Evolutionary conservation across 352 stramenopile genomes (phyloP).

Genomic region (Phytopythium montanum): DNA sequence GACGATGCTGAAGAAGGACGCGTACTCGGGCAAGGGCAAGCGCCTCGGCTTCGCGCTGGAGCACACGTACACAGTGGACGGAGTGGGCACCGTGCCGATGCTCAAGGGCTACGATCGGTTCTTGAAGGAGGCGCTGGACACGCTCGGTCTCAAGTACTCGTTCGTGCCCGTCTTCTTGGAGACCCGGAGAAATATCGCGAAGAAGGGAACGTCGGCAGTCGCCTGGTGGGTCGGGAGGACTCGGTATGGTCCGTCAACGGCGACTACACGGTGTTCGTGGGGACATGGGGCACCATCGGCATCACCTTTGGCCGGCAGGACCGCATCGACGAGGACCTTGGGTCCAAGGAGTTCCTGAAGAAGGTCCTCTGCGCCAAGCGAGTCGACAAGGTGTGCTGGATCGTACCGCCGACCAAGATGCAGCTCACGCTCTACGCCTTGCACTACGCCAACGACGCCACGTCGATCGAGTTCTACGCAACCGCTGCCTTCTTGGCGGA

Average conservation of each 20-base stretch:
- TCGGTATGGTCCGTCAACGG: no score
- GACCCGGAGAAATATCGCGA: not conserved
- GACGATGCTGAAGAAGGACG: not conserved
- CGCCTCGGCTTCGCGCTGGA: constrained; percentile 1
- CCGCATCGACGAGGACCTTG: not conserved
- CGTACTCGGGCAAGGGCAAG: not conserved
- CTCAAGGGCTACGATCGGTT: constrained; percentile 2
- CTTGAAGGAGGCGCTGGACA: not conserved
- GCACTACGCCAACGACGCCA: not conserved
- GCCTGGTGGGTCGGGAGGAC: not conserved
- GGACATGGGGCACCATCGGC: not conserved
- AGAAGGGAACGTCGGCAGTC: not conserved
- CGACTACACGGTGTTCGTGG: not conserved
- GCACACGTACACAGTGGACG: not conserved
- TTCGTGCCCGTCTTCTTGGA: not conserved
- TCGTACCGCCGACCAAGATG: not conserved
- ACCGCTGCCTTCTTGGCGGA: constrained; percentile 1
- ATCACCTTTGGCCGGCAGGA: not conserved
- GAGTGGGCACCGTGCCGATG: not conserved
- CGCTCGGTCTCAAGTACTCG: not conserved
- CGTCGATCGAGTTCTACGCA: not conserved
- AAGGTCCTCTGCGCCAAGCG: not conserved
- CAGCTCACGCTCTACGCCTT: not conserved
- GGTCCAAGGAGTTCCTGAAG: not conserved
- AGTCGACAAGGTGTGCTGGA: not conserved